Evolutionary conservation across 164 flowering plant species (phyloP), one percentile per base, ranked within the genome.

Genomic region (Litsea cubeba): DNA sequence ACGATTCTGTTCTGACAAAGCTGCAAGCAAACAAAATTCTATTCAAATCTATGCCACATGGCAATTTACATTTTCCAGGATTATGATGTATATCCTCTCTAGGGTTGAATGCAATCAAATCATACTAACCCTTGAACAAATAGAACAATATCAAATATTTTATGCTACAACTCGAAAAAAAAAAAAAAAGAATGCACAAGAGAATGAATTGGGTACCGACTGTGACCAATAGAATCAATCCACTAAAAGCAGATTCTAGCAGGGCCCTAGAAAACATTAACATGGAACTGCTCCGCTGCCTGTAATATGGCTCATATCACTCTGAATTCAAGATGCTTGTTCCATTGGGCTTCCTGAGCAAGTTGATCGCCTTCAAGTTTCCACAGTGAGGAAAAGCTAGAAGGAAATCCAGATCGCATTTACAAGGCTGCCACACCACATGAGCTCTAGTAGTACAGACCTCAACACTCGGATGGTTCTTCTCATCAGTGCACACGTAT

Each of bases 401-500:
- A 68, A 67, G 46, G 23, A 28, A 67, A 67, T 32, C 49, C 28
- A 40, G 24, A 28, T 14, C 4, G 10, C 71, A 6, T 6, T 30
- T 71, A 28, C 18, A 50, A 12, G 63, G 65, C 63, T 1, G 15
- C 49, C 54, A 20, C 46, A 58, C 50, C 57, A 20, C 28, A 58
- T 69, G 62, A 74, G 50, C 71, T 70, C 46, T 60, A 26, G 46
- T 5, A 72, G 22, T 17, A 22, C 70, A 25, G 18, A 26, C 25
- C 69, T 32, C 76, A 71, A 26, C 1, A 22, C 24, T 22, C 24
- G 57, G 66, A 8, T 3, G 12, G 12, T 22, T 67, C 28, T 50
- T 35, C 63, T 74, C 71, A 69, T 78, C 32, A 68, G 58, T 68
- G 14, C 58, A 70, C 32, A 46, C 26, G 70, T 17, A 78, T 60